A percentile compares a stretch with the other conserved stretches of the same genome.
phyloP scores from a whole-genome alignment of 139 green algal genomes.

The Zygnema circumcarinatum region DNA sequence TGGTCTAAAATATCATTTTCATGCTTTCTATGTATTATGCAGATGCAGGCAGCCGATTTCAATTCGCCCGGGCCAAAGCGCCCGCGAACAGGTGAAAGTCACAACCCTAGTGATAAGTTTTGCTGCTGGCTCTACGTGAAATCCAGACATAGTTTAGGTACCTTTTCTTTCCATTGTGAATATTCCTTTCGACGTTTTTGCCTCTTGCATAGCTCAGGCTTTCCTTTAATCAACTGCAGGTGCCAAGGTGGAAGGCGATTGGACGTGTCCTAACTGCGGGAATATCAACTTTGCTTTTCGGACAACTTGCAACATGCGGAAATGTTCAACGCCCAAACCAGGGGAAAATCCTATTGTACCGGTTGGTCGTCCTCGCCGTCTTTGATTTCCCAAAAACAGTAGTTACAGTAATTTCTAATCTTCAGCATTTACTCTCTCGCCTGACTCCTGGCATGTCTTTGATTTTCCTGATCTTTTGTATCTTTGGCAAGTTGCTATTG shows the following conservation, averaged over 20 bases:
- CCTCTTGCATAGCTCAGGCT: not conserved
- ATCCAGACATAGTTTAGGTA: not conserved
- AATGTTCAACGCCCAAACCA: constrained; percentile 56
- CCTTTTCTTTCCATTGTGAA: not conserved
- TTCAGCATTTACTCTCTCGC: too few relatives aligned
- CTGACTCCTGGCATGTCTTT: too few relatives aligned
- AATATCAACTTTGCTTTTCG: constrained; percentile 62
- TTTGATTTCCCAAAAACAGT: too few relatives aligned
- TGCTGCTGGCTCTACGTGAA: not conserved
- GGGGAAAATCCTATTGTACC: not conserved
- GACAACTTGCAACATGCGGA: constrained; percentile 60
- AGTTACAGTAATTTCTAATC: too few relatives aligned
- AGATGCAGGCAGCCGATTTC: not conserved
- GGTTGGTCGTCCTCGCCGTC: constrained; percentile 14
- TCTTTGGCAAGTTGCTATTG: not conserved
- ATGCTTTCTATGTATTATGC: not conserved
- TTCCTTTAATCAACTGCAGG: not conserved
- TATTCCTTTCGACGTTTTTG: not conserved
- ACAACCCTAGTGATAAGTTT: not conserved
- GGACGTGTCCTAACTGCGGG: constrained; percentile 55
- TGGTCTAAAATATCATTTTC: too few relatives aligned
- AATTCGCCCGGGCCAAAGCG: not conserved
- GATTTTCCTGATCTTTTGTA: too few relatives aligned
- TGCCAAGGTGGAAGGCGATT: constrained; percentile 33
- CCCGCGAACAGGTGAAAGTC: not conserved